Conservation (phyloP, 192 early-diverging fungal species). For the Coemansia sp. region DNA sequence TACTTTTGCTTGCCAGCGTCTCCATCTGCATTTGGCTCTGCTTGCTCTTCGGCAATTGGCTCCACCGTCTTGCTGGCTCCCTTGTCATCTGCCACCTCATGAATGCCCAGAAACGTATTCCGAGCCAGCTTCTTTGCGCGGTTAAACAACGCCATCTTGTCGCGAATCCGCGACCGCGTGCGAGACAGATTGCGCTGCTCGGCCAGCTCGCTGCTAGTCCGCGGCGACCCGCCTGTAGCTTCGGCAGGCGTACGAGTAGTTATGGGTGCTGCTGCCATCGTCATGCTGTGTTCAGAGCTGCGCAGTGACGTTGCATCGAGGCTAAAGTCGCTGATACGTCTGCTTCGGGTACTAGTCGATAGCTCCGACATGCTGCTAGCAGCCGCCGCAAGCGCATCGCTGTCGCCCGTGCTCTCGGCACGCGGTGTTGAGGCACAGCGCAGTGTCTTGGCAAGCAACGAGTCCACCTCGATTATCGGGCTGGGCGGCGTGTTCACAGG, state of each 20-base stretch:
- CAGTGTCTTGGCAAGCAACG: constrained; percentile 21
- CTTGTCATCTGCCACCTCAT: background rate
- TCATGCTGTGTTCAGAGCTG: background rate
- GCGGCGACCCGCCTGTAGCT: background rate
- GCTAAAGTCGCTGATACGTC: constrained; percentile 6
- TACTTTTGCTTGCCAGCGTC: background rate
- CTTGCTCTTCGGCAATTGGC: background rate
- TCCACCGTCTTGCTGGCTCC: no score
- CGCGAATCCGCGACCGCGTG: constrained; percentile 35
- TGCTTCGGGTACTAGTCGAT: background rate
- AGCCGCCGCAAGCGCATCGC: background rate
- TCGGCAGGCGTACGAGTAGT: no score
- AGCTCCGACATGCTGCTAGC: background rate
- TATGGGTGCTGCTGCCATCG: no score
- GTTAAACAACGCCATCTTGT: constrained; percentile 46
- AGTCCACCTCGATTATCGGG: constrained; percentile 39
- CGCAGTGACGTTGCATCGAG: constrained; percentile 1
- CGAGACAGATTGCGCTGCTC: constrained; percentile 16
- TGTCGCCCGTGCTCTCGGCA: background rate
- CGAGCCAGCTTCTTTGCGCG: constrained; percentile 33
- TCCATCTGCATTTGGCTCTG: background rate
- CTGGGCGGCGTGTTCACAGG: constrained; percentile 23
- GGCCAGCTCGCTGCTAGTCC: background rate
- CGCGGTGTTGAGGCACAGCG: constrained; percentile 6
- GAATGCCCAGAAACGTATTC: constrained; percentile 29